Evolutionary conservation across 164 flowering plant genomes (phyloP), one percentile per base, ranked within the genome.

Genomic region (Macadamia integrifolia): DNA sequence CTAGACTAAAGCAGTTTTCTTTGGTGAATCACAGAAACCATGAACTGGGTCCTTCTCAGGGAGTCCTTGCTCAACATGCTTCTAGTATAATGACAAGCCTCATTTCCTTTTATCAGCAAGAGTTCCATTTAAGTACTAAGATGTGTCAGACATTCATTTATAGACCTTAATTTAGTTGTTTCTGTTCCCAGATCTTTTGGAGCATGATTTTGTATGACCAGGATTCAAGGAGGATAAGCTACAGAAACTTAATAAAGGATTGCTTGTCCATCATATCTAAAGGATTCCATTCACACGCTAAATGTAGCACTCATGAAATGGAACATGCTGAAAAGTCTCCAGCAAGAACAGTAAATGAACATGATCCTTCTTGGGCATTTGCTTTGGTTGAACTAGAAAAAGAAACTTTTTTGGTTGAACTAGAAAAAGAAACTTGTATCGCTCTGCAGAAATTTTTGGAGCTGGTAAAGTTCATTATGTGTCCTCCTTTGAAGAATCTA

Each of bases 211-310:
- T 68, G 23, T 1, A 35, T 35, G 40, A 5, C 5, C 40, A 89
- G 98, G 84, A 85, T 1, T 89, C 94, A 49, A 80, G 96, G 75
- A 88, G 80, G 75, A 71, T 86, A 58, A 85, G 65, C 70, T 86
- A 80, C 78, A 91, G 88, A 78, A 74, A 66, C 66, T 71, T 91
- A 30, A 71, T 84, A 65, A 88, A 85, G 77, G 86, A 86, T 57
- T 88, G 84, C 71, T 44, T 91, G 65, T 73, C 77, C 29, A 67
- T 82, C 61, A 15, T 88, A 31, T 83, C 80, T 69, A 64, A 72
- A 50, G 44, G 80, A 62, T 72, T 60, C 68, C 65, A 71, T 77
- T 58, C 61, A 65, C 65, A 46, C 68, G 35, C 70, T 66, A 67
- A 58, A 61, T 46, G 60, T 6, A 30, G 43, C 31, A 23, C 17